Base-by-base conservation (phyloP, 2,329 filamentous ascomycete species). In the Balansia obtecta region DNA sequence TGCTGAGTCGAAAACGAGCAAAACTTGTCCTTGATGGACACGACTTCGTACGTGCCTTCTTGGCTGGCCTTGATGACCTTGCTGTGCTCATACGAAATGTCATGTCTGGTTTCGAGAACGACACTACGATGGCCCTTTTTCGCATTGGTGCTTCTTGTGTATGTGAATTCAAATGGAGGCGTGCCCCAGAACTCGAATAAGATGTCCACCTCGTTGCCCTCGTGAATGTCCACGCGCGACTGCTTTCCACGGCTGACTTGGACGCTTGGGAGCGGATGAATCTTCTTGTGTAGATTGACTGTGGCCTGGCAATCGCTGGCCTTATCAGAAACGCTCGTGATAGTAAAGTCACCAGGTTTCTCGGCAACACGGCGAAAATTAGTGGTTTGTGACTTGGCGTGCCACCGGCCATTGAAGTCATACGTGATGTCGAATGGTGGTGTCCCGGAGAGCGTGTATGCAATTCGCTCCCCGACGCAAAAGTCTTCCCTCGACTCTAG, bases 101-200 rank as follows among this genome's bases (percentile, higher is more conserved):
- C 90, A 57, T 93, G 89, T 58, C 87, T 81, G 56, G 94, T 96
- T 70, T 98, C 94, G 16, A 98, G 75, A 34, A 98, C 79, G 59
- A 83, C 76, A 38, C 84, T 81, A 62, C 82, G 86, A 65, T 88
- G 86, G 1, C 85, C 85, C 70, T 83, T 88, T 52, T 78, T 85
- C 50, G 82, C 83, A 63, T 95, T 95, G 43, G 88, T 88, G 67
- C 85, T 93, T 54, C 93, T 79, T 18, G 89, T 97, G 66, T 95
- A 97, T 51, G 91, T 96, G 64, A 97, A 98, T 68, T 97, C 93
- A 61, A 98, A 98, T 1, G 93, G 93, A 54, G 93, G 89, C 6
- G 87, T 90, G 51, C 94, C 93, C 72, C 86, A 90, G 69, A 98
- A 98, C 60, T 95, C 87, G 60, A 98, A 97, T 8, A 88, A 71